Evolutionary conservation across 2,329 filamentous ascomycete species (phyloP), one percentile per base, ranked within the genome.

Genomic region (Fusarium brachygibbosum): DNA sequence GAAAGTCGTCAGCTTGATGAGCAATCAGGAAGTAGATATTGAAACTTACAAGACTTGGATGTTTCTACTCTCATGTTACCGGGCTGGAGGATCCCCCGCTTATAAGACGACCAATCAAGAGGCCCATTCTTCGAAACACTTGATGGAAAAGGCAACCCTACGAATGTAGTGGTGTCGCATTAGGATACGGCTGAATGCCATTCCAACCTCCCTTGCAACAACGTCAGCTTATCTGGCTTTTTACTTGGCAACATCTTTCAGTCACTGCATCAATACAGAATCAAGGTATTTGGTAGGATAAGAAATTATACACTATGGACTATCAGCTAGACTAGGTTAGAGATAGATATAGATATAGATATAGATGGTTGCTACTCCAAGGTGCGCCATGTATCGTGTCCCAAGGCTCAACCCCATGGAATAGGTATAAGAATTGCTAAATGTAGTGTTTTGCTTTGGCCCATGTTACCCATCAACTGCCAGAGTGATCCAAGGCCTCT

Each of bases 231-330:
- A 17, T 14, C 19, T 40, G n/a, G 12, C 23, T 37, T 49, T 10
- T 17, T 25, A 34, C 17, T 3, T 28, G n/a, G 42, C 19, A 19
- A 28, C n/a, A 28, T n/a, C 14, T 40, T 19, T 25, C 29, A 5
- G 17, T 50, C 42, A 63, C 28, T 23, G 29, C 31, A 65, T 57
- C 14, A 38, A 25, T 9, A 53, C 42, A 68, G 46, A 48, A 54
- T 19, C 32, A 38, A 50, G 54, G 45, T 48, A 60, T 25, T 37
- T 64, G 56, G 28, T 53, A 51, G 62, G 62, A 69, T 75, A 71
- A 75, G 65, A 76, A 76, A 78, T 78, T 78, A 78, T 78, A 78
- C 76, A 78, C 76, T 78, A 78, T 76, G 73, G 58, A 78, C 77
- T 78, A 76, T 70, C 48, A 51, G 35, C 48, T 51, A 38, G 48